Evolutionary conservation across 768 basidiomycete species (phyloP), one percentile per base, ranked within the genome.

Genomic region (Imleria badia): DNA sequence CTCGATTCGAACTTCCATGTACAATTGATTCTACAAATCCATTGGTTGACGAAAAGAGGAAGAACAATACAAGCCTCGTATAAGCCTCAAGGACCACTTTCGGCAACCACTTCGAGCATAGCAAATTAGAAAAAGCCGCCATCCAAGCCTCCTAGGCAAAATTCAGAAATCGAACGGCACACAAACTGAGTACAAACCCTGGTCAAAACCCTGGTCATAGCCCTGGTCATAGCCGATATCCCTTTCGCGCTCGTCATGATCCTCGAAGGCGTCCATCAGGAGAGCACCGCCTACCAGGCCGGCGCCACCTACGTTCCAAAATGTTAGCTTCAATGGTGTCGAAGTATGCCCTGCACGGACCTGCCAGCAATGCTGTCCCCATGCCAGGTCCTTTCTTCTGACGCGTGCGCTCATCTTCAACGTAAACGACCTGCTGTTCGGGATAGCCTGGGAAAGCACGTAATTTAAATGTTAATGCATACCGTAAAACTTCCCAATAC

Each of bases 221-320:
- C n/a, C n/a, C n/a, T n/a, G 58, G 0, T 78, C 62, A 44, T 64
- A 79, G 0, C 66, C 75, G 2, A 63, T 23, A 8, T 73, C 58
- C 41, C 68, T 66, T 36, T 67, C 71, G 17, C 39, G 15, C 0
- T 75, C 73, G 31, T 78, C 45, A 44, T 77, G 71, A 54, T 70
- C 67, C 42, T 83, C 83, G 30, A 83, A 55, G 0, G 78, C 81
- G 42, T 83, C 75, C 34, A 63, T 78, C 36, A 88, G 62, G 41
- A 89, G 66, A 3, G 73, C 72, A 54, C 87, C 88, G 36, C 81
- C 86, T n/a, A 86, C 64, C n/a, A 88, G 66, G 54, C 85, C 88
- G 15, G 75, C 86, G 62, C 80, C 86, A 59, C 78, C 86, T 80
- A 55, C 51, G 23, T 48, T 48, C 17, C 51, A 31, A 47, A 42